Conservation (phyloP, 2,329 filamentous ascomycete species). For the Fusarium subglutinans region DNA sequence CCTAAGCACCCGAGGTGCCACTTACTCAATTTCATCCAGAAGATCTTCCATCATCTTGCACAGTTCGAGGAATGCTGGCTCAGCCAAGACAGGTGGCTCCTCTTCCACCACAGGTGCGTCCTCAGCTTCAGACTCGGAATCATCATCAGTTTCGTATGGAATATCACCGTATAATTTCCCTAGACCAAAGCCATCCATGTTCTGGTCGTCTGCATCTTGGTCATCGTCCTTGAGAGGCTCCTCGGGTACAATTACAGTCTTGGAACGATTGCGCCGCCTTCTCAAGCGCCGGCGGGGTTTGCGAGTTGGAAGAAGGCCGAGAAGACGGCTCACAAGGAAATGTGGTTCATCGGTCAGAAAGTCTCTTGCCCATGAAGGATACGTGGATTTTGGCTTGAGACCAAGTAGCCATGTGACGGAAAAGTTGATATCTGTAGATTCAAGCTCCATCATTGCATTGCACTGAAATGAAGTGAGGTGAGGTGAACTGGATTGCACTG, state of each 20-base stretch:
- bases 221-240: conserved; percentile 13
- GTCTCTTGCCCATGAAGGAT: conserved; percentile 39
- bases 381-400: conserved; percentile 38
- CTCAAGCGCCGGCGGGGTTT: conserved; percentile 30
- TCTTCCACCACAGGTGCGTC: conserved; percentile 23
- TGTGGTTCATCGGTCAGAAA: conserved; percentile 41
- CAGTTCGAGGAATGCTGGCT: conserved; percentile 42
- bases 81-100: conserved; percentile 39
- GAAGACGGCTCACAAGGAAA: conserved; percentile 44
- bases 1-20: neutral
- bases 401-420: conserved; percentile 44
- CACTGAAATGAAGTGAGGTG: conserved; percentile 6
- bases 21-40: conserved; percentile 46
- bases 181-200: conserved; percentile 30
- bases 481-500: neutral
- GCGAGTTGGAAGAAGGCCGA: conserved; percentile 40
- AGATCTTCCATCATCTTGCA: conserved; percentile 42
- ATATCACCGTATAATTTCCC: conserved; percentile 40
- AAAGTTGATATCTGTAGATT: conserved; percentile 42
- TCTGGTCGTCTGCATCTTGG: conserved; percentile 21
- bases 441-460: conserved; percentile 40
- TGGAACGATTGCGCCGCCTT: conserved; percentile 33
- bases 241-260: conserved; percentile 14
- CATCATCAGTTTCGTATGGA: conserved; percentile 31
- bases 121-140: conserved; percentile 34